Evolutionary conservation across 768 basidiomycete genomes (phyloP).

Genomic region (Russula sp.): DNA sequence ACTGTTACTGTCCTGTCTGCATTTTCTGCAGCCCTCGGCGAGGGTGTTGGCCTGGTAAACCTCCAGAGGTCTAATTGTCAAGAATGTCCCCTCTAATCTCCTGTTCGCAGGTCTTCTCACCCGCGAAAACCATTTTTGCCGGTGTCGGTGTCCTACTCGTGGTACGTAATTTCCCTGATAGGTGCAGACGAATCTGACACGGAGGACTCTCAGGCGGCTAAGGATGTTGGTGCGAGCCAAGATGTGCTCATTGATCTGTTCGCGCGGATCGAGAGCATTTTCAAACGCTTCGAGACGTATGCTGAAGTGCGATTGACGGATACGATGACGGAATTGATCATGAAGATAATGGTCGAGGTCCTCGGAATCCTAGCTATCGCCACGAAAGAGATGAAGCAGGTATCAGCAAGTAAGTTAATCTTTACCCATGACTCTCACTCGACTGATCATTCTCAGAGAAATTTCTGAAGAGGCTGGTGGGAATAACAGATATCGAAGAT

Average conservation of each 20-base stretch:
- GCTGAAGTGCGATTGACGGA: background rate
- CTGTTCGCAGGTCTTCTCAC: background rate
- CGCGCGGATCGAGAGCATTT: background rate
- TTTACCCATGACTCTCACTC: background rate
- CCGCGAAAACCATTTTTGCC: background rate
- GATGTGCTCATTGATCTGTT: constrained; percentile 2
- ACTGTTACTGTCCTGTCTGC: constrained; percentile 1
- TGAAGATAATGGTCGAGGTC: constrained; percentile 3
- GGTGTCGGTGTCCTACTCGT: constrained; percentile 3
- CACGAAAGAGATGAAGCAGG: background rate
- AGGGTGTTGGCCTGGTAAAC: background rate
- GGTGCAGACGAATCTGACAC: background rate
- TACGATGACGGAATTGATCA: background rate
- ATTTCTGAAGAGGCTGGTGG: background rate
- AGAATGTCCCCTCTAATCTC: background rate
- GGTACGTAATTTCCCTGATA: background rate
- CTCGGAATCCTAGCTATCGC: constrained; percentile 6
- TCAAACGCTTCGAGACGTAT: background rate
- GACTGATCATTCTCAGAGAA: background rate
- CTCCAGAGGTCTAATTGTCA: background rate
- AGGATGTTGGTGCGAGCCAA: background rate
- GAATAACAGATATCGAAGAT: background rate
- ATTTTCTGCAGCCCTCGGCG: background rate
- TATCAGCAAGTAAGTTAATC: background rate
- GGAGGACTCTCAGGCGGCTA: background rate